Base-by-base conservation (phyloP, 345 rosid species). In the Heritiera littoralis region DNA sequence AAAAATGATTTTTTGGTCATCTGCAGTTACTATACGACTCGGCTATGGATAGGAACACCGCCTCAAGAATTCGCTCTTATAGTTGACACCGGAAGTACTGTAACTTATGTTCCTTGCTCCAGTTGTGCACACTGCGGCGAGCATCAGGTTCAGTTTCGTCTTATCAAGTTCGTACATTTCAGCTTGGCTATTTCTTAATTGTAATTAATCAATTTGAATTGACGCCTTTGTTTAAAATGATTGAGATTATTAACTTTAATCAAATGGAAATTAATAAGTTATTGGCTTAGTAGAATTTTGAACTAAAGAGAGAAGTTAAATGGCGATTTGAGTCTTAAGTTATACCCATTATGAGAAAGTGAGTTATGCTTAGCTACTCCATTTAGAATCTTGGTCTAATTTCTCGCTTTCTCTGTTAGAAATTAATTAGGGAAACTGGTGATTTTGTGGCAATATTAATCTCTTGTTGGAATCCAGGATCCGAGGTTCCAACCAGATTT, bases 61-160 rank as follows among this genome's bases (percentile, higher is more conserved):
- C 91, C 97, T n/a, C 95, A 92, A 86, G 84, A 81, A 48, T 92
- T 92, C 56, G 92, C 93, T 67, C 87, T 92, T 78, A 91, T 92
- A 80, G 97, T 89, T 11, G 94, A 92, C 80, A 89, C 92, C 2
- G 97, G 97, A 15, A 92, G 97, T 70, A 90, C 92, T 68, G 93
- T 92, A 14, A 92, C 97, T 46, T 92, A 91, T 41, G 92, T 92
- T 43, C 95, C 97, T 13, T 92, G 97, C 83, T 87, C 93, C 9
- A 85, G 83, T 51, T 92, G 95, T 81, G 81, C 87, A 72, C 88
- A 61, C 17, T 92, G 97, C 74, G 97, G 97, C 75, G 80, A 84
- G 76, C 88, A 80, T 75, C 87, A 93, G 92, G 92, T 85, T 72
- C 23, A 69, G 17, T 59, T 65, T 40, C 66, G 15, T 75, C 66